Evolutionary conservation across 257 asterid genomes (phyloP).

Genomic region (Vinca minor): DNA sequence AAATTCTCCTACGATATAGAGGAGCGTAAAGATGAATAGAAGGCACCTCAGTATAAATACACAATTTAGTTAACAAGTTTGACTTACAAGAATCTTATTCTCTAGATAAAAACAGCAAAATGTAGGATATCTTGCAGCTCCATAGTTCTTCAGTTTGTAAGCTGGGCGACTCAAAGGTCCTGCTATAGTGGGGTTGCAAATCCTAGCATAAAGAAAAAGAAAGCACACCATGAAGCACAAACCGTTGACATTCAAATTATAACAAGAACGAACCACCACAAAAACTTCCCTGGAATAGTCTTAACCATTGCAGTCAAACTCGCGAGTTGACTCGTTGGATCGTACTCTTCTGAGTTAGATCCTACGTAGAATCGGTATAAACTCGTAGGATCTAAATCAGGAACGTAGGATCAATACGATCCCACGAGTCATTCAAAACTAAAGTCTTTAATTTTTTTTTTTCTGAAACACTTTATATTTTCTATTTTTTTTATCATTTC

Average conservation of each 20-base stretch:
- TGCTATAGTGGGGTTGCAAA: slow-evolving; percentile 37
- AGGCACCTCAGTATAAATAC: neutral
- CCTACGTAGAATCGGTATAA: too few relatives aligned
- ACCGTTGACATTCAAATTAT: neutral
- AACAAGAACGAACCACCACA: neutral
- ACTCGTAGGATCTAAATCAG: too few relatives aligned
- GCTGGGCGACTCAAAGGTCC: slow-evolving; percentile 13
- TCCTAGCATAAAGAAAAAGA: slow-evolving; percentile 16
- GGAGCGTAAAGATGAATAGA: neutral
- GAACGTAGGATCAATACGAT: too few relatives aligned
- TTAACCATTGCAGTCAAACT: too few relatives aligned
- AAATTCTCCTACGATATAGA: neutral
- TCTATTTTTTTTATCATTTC: too few relatives aligned
- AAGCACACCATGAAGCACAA: slow-evolving; percentile 5
- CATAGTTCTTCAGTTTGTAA: neutral
- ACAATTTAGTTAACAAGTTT: slow-evolving; percentile 1
- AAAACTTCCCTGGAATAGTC: too few relatives aligned
- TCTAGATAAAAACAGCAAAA: slow-evolving; percentile 3
- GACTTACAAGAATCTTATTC: slow-evolving; percentile 12
- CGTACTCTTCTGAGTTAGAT: too few relatives aligned
- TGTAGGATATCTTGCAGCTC: slow-evolving; percentile 4
- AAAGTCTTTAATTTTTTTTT: too few relatives aligned
- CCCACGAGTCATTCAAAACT: too few relatives aligned
- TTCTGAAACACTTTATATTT: too few relatives aligned
- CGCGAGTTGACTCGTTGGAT: too few relatives aligned